Evolutionary conservation across 2,329 filamentous ascomycete genomes (phyloP), one percentile per base, ranked within the genome.

Genomic region (Neopestalotiopsis rosae): DNA sequence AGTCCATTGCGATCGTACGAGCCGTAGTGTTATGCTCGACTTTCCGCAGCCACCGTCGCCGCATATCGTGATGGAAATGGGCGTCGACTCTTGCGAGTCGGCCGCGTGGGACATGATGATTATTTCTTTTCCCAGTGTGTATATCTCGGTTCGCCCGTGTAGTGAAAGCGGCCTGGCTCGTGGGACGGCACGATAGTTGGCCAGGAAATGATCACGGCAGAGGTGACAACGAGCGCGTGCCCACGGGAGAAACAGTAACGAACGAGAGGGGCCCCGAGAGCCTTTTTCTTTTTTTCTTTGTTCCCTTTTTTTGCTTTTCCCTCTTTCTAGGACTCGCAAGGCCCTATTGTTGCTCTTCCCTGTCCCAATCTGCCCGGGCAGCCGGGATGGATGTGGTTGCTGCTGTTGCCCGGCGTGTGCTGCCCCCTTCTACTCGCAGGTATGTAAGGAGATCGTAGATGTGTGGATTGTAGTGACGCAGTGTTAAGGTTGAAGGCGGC

Each of bases 11-110:
- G 90, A 93, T 75, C 92, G 90, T 67, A 96, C 93, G 57, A 96
- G 89, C 66, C 93, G 92, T 69, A 96, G 85, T 17, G 93, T 95
- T 77, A 96, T 95, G 73, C 92, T 94, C 2, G 92, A 94, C 83
- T 96, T 96, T 76, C 92, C 92, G 79, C 92, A 94, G 70, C 93
- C 93, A 76, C 93, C 93, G 79, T 95, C 93, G 78, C 93, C 93
- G 82, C 93, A 95, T 80, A 96, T 93, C 68, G 93, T 95, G 77
- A 95, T 94, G 72, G 90, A 87, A 76, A 91, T 90, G 70, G 88
- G 88, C 20, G 88, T 81, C 0, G 87, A 85, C 10, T 80, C 79
- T 67, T 81, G 80, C 67, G 77, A 57, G 38, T 70, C 65, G 24
- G 67, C 42, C 34, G 75, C 42, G 72, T 67, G 34, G 71, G 69